Conservation (phyloP, 495 filamentous ascomycete species). For the Daldinia concentrica region DNA sequence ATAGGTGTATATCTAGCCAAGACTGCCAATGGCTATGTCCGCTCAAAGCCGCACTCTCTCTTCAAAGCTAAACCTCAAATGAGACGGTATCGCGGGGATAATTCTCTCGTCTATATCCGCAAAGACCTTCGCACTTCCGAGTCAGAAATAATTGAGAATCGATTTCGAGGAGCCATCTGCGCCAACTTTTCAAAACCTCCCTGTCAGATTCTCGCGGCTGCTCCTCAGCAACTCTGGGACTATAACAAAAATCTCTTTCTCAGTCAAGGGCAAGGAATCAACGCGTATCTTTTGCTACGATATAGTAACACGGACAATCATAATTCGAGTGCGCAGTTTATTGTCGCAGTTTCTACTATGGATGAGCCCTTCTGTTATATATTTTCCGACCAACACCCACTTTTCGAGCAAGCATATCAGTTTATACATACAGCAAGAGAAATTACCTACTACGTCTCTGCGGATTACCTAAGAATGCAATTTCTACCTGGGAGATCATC, state of each 20-base stretch:
- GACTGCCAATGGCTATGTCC: neutral
- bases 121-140: neutral
- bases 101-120: neutral
- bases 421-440: neutral
- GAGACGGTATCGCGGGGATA: neutral
- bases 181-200: neutral
- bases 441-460: constrained; percentile 13
- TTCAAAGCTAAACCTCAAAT: neutral
- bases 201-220: neutral
- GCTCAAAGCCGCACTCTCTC: neutral
- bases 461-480: constrained; percentile 2
- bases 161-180: neutral
- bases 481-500: neutral
- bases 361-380: neutral
- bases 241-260: neutral
- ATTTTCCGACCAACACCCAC: constrained; percentile 2
- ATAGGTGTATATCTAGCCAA: neutral
- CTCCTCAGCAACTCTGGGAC: constrained; percentile 10
- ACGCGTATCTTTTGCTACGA: neutral
- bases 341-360: constrained; percentile 8
- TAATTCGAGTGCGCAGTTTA: neutral
- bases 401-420: neutral
- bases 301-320: neutral
- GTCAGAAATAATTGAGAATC: neutral
- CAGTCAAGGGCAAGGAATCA: constrained; percentile 4